Evolutionary conservation across 371 early-diverging fungal genomes (phyloP).

Genomic region (Amoeboaphelidium occidentale): DNA sequence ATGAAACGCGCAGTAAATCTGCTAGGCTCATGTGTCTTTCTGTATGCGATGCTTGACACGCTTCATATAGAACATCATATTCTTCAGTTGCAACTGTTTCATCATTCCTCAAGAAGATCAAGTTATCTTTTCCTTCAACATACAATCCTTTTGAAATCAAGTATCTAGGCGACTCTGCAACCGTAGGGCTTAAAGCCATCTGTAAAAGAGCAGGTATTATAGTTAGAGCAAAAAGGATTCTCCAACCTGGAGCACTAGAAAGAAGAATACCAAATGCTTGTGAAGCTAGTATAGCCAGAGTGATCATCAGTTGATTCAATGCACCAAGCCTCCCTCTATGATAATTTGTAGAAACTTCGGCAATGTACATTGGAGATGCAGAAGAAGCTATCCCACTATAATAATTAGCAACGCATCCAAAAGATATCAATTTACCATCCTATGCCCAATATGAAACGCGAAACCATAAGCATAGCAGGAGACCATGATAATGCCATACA

Average conservation of each 20-base stretch:
- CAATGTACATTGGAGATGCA: constrained; percentile 8
- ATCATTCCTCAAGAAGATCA: not conserved
- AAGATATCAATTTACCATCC: not conserved
- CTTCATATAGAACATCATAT: not conserved
- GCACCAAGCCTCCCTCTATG: constrained; percentile 7
- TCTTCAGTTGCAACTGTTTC: not conserved
- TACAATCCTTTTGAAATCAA: not conserved
- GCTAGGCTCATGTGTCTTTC: not conserved
- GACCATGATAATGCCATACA: not conserved
- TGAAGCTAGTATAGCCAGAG: constrained; percentile 4
- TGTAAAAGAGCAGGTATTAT: not conserved
- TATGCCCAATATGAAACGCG: not conserved
- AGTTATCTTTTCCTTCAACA: not conserved
- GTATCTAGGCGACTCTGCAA: constrained; percentile 2
- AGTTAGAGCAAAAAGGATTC: not conserved
- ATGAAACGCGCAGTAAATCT: not conserved
- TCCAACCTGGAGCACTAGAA: not conserved
- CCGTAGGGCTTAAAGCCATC: no score
- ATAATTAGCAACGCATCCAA: constrained; percentile 9
- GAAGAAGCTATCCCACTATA: constrained; percentile 7
- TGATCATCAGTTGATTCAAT: constrained; percentile 8
- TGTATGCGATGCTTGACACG: not conserved
- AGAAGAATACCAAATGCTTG: constrained; percentile 1
- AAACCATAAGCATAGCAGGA: not conserved
- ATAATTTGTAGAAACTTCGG: constrained; percentile 4